Base-by-base conservation (phyloP, 2,329 filamentous ascomycete genomes). In the Colletotrichum musae region DNA sequence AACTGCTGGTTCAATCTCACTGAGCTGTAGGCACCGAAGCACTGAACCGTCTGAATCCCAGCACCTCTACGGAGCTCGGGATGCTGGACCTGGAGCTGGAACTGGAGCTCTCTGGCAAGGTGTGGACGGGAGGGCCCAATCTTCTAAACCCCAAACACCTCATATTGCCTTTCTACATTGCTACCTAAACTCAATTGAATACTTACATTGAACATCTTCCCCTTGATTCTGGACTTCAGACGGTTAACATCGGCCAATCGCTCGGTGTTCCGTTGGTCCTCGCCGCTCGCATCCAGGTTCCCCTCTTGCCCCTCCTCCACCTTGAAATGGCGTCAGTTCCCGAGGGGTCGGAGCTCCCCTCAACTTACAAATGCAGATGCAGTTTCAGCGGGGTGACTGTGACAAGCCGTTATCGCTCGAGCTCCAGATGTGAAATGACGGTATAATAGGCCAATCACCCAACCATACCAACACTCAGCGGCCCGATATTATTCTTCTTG, bases 241-340 rank as follows among this genome's bases (percentile, higher is more conserved):
- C 59, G 52, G 26, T 41, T 15, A 60, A 9, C n/a, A 60, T 43
- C 47, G 36, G 58, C 47, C 16, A 54, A 9, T 15, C 52, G 41
- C 54, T 54, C 24, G 61, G 66, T 58, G 51, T 50, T 62, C 32
- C 21, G 50, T 41, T 50, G 28, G n/a, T 51, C 43, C n/a, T 41
- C 9, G 28, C 45, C 45, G 48, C 61, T 59, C 61, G 61, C 48
- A 65, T 68, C 48, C 58, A 62, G n/a, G 52, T 67, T 67, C 58
- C 64, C 64, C 59, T 64, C 62, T 60, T 32, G 43, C 18, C 48
- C 50, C 51, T 52, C 66, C 61, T 57, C 67, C 43, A 57, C 45
- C 63, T 36, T 67, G 13, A 54, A 43, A 66, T 65, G 62, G 66
- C 56, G 66, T 69, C 66, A 56, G 56, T 56, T 21, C 56, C 52